These are phyloP conservation scores for Grigorovia transvaalensis DNA, from an alignment of 805 yeast genomes.

Conservation along the genomic window DNA sequence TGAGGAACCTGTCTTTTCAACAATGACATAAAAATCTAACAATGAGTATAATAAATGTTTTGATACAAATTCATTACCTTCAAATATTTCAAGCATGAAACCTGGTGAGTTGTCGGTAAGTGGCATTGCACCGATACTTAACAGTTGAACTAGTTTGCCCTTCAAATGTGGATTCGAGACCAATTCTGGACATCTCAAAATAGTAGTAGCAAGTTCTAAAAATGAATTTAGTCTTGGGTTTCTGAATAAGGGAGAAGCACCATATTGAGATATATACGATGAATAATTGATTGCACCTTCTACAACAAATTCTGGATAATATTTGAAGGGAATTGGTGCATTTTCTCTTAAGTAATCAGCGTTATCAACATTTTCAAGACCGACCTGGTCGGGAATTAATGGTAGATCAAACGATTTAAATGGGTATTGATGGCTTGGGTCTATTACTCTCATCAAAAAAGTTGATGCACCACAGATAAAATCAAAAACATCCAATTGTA, in stretches of 20 bases:
- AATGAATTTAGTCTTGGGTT: slow-evolving; percentile 45
- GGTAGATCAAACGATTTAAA: slow-evolving; percentile 41
- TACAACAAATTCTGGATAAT: slow-evolving; percentile 73
- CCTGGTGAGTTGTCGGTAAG: slow-evolving; percentile 54
- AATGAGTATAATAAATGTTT: slow-evolving; percentile 70
- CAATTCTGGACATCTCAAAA: slow-evolving; percentile 75
- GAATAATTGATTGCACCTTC: slow-evolving; percentile 75
- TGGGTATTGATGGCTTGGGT: slow-evolving; percentile 62
- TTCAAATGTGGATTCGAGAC: slow-evolving; percentile 91
- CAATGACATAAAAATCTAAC: slow-evolving; percentile 84
- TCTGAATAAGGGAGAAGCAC: slow-evolving; percentile 45
- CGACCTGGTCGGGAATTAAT: slow-evolving; percentile 46
- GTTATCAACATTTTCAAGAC: slow-evolving; percentile 62
- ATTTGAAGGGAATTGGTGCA: slow-evolving; percentile 69
- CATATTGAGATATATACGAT: slow-evolving; percentile 46
- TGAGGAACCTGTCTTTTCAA: slow-evolving; percentile 91
- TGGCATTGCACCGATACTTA: slow-evolving; percentile 65
- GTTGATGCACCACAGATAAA: slow-evolving; percentile 67
- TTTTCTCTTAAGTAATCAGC: slow-evolving; percentile 56
- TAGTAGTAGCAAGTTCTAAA: slow-evolving; percentile 61
- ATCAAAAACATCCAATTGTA: slow-evolving; percentile 63
- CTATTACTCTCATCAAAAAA: slow-evolving; percentile 61
- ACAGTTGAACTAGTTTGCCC: slow-evolving; percentile 67
- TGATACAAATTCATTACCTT: slow-evolving; percentile 48
- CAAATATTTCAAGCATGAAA: slow-evolving; percentile 56